A percentile compares a stretch with the other conserved stretches of the same genome.
Evolutionary conservation across 2,329 filamentous ascomycete species (phyloP).

Genomic region (Talaromyces marneffei): DNA sequence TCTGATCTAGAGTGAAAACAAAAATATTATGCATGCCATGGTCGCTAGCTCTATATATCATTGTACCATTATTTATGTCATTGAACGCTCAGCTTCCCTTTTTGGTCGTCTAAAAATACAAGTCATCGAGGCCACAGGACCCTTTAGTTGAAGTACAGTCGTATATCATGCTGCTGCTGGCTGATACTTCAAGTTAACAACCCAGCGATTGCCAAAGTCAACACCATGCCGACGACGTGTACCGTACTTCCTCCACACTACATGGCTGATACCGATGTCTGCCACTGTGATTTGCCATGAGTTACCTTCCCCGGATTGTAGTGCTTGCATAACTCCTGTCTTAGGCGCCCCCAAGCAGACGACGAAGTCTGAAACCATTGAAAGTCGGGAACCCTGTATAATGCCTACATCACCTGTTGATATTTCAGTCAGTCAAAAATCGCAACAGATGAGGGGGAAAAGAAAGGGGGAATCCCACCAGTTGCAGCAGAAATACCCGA

Average conservation of each 20-base stretch:
- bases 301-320: constrained; percentile 55
- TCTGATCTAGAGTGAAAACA: too few species aligned
- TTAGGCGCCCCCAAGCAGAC: constrained; percentile 84
- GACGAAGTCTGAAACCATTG: constrained; percentile 74
- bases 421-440: neutral
- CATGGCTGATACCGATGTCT: constrained; percentile 77
- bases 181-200: constrained; percentile 59
- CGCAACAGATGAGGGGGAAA: neutral
- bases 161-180: constrained; percentile 21
- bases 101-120: neutral
- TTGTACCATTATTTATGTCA: neutral
- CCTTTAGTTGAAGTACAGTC: neutral
- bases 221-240: constrained; percentile 76
- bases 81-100: neutral
- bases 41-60: neutral
- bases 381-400: constrained; percentile 69
- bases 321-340: constrained; percentile 70
- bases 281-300: constrained; percentile 74
- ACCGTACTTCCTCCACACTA: constrained; percentile 79
- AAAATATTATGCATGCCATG: neutral
- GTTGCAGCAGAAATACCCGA: constrained; percentile 78
- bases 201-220: constrained; percentile 83
- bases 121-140: neutral
- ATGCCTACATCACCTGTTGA: constrained; percentile 47
- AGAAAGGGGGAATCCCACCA: constrained; percentile 51